Evolutionary conservation across 2,329 filamentous ascomycete species (phyloP).

Genomic region (Exserohilum rostratum): DNA sequence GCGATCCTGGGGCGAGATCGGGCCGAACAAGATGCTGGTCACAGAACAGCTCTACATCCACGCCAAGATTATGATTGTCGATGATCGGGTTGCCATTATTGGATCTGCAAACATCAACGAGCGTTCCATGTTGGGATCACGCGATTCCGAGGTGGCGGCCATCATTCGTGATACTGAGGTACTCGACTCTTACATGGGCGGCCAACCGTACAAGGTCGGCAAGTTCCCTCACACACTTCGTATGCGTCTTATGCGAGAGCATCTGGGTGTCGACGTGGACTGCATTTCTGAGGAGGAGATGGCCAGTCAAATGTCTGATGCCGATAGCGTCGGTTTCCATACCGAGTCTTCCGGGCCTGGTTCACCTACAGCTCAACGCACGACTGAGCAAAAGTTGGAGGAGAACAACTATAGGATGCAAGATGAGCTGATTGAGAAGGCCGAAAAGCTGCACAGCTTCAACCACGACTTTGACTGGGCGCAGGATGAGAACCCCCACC

Average conservation of each 20-base stretch:
- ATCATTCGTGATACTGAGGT: conserved; percentile 92
- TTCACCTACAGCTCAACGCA: conserved; percentile 42
- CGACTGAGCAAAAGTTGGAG: conserved; percentile 48
- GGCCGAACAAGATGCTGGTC: conserved; percentile 78
- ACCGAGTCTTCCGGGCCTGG: conserved; percentile 43
- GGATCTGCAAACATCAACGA: conserved; percentile 99
- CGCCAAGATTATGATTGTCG: conserved; percentile 94
- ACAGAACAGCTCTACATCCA: conserved; percentile 99
- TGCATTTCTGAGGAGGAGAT: conserved; percentile 62
- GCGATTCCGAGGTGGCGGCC: conserved; percentile 91
- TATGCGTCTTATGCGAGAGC: conserved; percentile 93
- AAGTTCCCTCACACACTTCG: conserved; percentile 92
- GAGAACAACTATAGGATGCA: conserved; percentile 53
- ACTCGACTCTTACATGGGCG: conserved; percentile 89
- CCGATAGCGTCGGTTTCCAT: conserved; percentile 71
- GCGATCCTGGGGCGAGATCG: conserved; percentile 90
- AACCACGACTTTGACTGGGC: conserved; percentile 76
- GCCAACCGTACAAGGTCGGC: conserved; percentile 85
- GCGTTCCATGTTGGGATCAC: conserved; percentile 87
- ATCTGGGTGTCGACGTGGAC: conserved; percentile 94
- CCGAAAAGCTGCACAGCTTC: conserved; percentile 68
- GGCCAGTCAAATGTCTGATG: conserved; percentile 47
- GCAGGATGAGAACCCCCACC: conserved; percentile 63
- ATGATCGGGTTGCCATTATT: conserved; percentile 91
- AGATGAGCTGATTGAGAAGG: conserved; percentile 63